Percentiles rank a stretch among this genome's conserved stretches.
Evolutionary conservation across 257 asterid genomes (phyloP).

Genomic region (Mentha longifolia): DNA sequence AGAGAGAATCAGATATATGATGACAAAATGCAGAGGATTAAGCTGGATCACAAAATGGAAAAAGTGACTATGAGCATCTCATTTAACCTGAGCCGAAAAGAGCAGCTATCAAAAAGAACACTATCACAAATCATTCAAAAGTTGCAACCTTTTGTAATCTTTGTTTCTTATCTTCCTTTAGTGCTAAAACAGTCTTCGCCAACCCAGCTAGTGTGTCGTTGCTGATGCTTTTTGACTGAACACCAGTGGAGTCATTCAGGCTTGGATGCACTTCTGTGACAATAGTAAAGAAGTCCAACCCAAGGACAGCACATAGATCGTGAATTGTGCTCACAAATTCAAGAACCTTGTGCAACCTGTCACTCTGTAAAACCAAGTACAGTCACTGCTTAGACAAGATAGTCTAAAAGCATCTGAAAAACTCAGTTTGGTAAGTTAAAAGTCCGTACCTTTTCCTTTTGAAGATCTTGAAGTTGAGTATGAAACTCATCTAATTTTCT

Average conservation of each 20-base stretch:
- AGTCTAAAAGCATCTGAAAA: conserved; percentile 18
- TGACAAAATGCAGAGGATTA: neutral
- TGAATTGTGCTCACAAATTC: conserved; percentile 96
- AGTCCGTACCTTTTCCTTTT: conserved; percentile 77
- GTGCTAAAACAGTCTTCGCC: conserved; percentile 83
- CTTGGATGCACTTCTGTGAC: conserved; percentile 95
- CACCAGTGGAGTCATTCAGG: conserved; percentile 76
- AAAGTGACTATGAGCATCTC: neutral
- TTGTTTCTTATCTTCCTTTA: conserved; percentile 84
- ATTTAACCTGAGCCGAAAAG: neutral
- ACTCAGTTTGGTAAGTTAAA: conserved; percentile 16
- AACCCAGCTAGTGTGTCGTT: conserved; percentile 77
- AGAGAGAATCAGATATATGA: neutral
- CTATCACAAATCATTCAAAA: neutral
- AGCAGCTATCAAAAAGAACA: conserved; percentile 17
- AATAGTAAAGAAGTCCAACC: conserved; percentile 77
- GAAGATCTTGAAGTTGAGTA: conserved; percentile 90
- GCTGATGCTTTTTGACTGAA: conserved; percentile 94
- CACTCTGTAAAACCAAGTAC: conserved; percentile 63
- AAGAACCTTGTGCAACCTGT: conserved; percentile 91
- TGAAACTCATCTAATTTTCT: conserved; percentile 83
- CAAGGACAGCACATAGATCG: conserved; percentile 95
- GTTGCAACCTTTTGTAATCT: conserved; percentile 74
- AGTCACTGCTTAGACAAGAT: conserved; percentile 13
- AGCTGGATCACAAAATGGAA: conserved; percentile 18